Conservation (phyloP, 75 land plant genomes). For the Adiantum capillusveneris region DNA sequence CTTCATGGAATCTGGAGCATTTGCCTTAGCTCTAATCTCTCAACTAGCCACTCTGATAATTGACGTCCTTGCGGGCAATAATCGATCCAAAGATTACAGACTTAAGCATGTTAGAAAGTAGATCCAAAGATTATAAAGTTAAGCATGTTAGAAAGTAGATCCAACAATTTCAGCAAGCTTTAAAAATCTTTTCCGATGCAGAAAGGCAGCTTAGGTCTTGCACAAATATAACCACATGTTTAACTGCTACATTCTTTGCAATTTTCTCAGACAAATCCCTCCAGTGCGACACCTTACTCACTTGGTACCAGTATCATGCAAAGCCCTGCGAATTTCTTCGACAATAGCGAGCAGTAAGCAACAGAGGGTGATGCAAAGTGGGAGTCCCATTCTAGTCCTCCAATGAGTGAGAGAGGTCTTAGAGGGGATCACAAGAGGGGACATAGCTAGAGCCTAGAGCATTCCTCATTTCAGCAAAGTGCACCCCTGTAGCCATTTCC, state of each 20-base stretch:
- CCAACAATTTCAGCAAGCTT: constrained; percentile 60
- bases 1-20: constrained; percentile 78
- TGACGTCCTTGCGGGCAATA: constrained; percentile 86
- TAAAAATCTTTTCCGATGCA: constrained; percentile 73
- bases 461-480: background rate
- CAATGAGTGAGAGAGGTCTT: background rate
- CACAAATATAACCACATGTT: constrained; percentile 74
- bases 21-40: constrained; percentile 87
- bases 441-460: no score
- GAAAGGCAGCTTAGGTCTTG: constrained; percentile 80
- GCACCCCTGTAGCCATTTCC: background rate
- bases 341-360: constrained; percentile 22
- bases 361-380: background rate
- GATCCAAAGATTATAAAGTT: background rate
- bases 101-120: background rate
- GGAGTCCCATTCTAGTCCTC: background rate
- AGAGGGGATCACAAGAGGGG: no score
- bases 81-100: background rate
- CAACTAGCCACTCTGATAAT: constrained; percentile 91
- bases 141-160: constrained; percentile 39
- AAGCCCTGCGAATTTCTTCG: constrained; percentile 32
- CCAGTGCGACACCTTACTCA: background rate
- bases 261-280: constrained; percentile 74
- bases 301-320: constrained; percentile 6
- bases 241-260: constrained; percentile 81